Conservation (phyloP, 345 rosid genomes). For the Lepidium africanum region DNA sequence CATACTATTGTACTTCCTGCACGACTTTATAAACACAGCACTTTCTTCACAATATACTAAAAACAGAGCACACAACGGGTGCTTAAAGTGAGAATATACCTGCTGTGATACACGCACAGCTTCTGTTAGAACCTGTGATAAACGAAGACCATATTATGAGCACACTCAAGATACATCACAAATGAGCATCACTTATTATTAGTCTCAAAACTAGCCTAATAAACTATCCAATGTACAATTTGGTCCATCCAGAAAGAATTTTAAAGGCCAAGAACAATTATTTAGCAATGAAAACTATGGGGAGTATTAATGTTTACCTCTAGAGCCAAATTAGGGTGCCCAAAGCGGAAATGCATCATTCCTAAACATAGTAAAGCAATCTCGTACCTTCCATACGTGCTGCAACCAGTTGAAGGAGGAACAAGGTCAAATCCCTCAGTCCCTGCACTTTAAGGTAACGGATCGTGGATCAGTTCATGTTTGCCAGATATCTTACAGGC, state of each 20-base stretch:
- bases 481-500: constrained; percentile 3
- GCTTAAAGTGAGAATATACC: constrained; percentile 34
- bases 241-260: not conserved
- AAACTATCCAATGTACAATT: not conserved
- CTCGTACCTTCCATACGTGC: constrained; percentile 65
- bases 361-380: constrained; percentile 81
- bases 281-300: not conserved
- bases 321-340: constrained; percentile 92
- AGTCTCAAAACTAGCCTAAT: constrained; percentile 5
- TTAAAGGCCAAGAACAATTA: not conserved
- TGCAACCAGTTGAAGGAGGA: constrained; percentile 48
- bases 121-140: constrained; percentile 77
- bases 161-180: constrained; percentile 3
- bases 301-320: constrained; percentile 49
- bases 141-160: constrained; percentile 17
- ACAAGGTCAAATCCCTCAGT: constrained; percentile 78
- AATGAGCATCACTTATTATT: not conserved
- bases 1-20: not conserved
- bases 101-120: constrained; percentile 84
- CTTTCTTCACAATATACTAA: constrained; percentile 5
- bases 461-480: constrained; percentile 34
- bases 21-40: not conserved
- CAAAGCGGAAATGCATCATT: constrained; percentile 94
- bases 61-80: not conserved
- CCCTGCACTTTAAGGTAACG: constrained; percentile 84